A percentile compares a stretch with the other conserved stretches of the same genome.
These are phyloP conservation scores for Beauveria caledonica DNA, from an alignment of 2,329 filamentous ascomycete species.

Conservation along the genomic window DNA sequence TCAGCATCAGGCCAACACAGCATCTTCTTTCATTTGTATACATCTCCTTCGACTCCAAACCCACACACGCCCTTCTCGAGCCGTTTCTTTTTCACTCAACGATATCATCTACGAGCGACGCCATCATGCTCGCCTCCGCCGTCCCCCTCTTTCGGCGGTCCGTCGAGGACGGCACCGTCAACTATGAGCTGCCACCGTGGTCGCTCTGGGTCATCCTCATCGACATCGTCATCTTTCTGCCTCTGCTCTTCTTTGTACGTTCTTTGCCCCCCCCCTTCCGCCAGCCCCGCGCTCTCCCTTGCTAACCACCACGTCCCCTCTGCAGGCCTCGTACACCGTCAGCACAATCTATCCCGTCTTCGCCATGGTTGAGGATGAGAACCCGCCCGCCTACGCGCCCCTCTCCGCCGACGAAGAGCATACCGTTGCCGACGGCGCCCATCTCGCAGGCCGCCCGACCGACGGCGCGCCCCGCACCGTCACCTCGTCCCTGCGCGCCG, in stretches of 20 bases:
- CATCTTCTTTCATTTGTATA: neutral
- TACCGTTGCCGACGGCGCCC: conserved; percentile 25
- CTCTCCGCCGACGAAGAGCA: conserved; percentile 33
- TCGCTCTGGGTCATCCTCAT: conserved; percentile 24
- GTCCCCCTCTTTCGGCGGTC: conserved; percentile 3
- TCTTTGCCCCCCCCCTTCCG: neutral
- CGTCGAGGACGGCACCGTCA: conserved; percentile 3
- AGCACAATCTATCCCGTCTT: conserved; percentile 43
- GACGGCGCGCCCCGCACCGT: conserved; percentile 30
- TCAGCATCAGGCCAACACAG: neutral
- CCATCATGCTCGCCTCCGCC: neutral
- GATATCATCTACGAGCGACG: neutral
- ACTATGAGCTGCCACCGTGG: conserved; percentile 25
- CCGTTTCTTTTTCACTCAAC: neutral
- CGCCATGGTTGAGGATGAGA: conserved; percentile 51
- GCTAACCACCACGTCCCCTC: neutral
- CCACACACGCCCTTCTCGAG: no score
- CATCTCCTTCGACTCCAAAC: neutral
- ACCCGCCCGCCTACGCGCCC: conserved; percentile 46
- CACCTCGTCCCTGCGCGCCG: conserved; percentile 44
- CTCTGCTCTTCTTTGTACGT: conserved; percentile 31
- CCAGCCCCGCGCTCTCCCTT: no score
- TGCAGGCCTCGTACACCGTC: conserved; percentile 43
- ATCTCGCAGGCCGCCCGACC: conserved; percentile 21
- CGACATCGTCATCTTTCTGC: conserved; percentile 33